phyloP scores from a whole-genome alignment of 305 asterid species.

The Fraxinus velutina region DNA sequence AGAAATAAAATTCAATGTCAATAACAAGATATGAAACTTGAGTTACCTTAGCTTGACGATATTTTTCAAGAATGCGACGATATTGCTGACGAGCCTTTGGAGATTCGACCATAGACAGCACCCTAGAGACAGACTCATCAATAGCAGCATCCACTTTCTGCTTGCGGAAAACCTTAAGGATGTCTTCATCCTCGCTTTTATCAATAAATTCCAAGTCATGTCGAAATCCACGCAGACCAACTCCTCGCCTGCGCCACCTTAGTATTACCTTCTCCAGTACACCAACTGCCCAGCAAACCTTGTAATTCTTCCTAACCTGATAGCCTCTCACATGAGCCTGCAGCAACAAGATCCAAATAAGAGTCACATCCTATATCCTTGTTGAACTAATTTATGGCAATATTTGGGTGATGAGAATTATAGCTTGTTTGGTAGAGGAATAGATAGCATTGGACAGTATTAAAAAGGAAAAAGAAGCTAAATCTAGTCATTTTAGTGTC shows the following conservation, averaged over 20 bases:
- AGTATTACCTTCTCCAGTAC: conserved; percentile 78
- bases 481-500: neutral
- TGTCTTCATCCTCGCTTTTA: conserved; percentile 70
- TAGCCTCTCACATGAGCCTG: conserved; percentile 98
- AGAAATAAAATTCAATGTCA: neutral
- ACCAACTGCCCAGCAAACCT: conserved; percentile 92
- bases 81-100: conserved; percentile 84
- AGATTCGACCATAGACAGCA: conserved; percentile 84
- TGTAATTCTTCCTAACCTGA: conserved; percentile 75
- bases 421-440: neutral
- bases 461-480: neutral
- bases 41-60: conserved; percentile 80
- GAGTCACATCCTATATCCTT: neutral
- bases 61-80: conserved; percentile 70
- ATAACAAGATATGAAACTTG: neutral
- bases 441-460: neutral
- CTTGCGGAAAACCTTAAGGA: conserved; percentile 77
- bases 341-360: conserved; percentile 25
- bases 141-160: conserved; percentile 75
- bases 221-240: conserved; percentile 78
- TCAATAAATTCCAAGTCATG: conserved; percentile 50
- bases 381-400: neutral
- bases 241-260: conserved; percentile 89
- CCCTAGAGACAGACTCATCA: conserved; percentile 85
- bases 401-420: neutral